Base-by-base conservation (phyloP, 371 early-diverging fungal genomes). In the Funneliformis caledonium region DNA sequence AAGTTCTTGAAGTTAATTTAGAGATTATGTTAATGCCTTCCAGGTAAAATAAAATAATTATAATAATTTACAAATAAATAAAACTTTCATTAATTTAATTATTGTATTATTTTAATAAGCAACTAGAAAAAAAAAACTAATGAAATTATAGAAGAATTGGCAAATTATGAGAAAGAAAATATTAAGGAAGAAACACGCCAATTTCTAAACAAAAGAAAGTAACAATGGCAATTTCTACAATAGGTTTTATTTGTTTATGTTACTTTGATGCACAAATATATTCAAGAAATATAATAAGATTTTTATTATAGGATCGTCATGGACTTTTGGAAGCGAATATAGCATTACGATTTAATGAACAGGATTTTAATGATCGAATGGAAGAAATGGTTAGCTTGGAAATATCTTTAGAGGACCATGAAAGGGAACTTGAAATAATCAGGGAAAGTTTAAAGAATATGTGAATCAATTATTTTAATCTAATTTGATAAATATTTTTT, bases 151-250 rank as follows among this genome's bases (percentile, higher is more conserved):
- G 88, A 90, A 67, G 90, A 93, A 76, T 88, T 95, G 59, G 85
- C 90, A 26, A 91, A 89, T 26, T 84, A 45, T 45, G 97, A 97
- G 82, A 92, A 92, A 70, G 93, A 93, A 59, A 92, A 95, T 72
- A 93, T 96, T 19, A 96, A 82, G 91, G 92, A 62, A 92, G 90
- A 82, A 93, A 96, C 69, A 94, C 96, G 85, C 82, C 96, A 82
- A 87, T 86, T 50, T 89, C 83, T 61, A 95, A 94, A 81, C 88
- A 91, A 73, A 95, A 94, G 80, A 96, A 94, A 82, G 70, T 88
- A 5, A 85, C 85, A 61, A 90, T 91, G 69, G 81, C 91, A 0
- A 82, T 93, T n/a, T 87, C 93, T 80, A 84, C 88, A 61, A 93
- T 90, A 88, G 56, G 78, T 26, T 26, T 26, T 26, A 26, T 26